Evolutionary conservation across 116 monocot species (phyloP), one percentile per base, ranked within the genome.

Genomic region (Zostera marina): DNA sequence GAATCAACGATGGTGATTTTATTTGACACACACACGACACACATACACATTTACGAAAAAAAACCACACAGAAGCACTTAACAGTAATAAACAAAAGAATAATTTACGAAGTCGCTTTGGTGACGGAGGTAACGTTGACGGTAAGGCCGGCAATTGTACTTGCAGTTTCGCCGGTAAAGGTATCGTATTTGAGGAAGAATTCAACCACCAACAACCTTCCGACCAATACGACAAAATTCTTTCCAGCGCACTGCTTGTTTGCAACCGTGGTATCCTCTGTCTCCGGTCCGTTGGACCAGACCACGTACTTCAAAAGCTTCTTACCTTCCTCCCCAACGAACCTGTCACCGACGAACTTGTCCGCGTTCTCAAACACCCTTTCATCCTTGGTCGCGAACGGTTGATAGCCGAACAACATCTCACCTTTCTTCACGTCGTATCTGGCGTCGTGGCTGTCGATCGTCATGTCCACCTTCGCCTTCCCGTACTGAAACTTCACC

Each of bases 261-360:
- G 20, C 40, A 57, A 60, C 38, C 41, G 81, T 78, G 2, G 89
- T 78, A 15, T n/a, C 60, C 59, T 73, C 81, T 44, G 81, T 90
- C 78, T 90, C 89, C 25, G 64, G 81, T 14, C 88, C 88, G 57
- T 88, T 88, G 5, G 83, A 83, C 88, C 88, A 88, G 26, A 78
- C 8, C 68, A 88, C 83, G 44, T 88, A 62, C 56, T 59, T 62
- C 42, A 88, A 41, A 48, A 82, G 52, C 63, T 42, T 44, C 64
- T 65, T 46, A 8, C 82, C 82, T 43, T 67, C 56, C 45, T 69
- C 74, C 5, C 88, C 88, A 2, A 88, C 65, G 60, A 83, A 83
- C 56, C 79, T 46, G 56, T 86, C 81, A 0, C 62, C 61, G 4
- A 81, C 72, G 70, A 78, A 86, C 69, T 75, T 41, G 10, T 16